Base-by-base conservation (phyloP, 768 basidiomycete genomes). In the Podaxis sp. region DNA sequence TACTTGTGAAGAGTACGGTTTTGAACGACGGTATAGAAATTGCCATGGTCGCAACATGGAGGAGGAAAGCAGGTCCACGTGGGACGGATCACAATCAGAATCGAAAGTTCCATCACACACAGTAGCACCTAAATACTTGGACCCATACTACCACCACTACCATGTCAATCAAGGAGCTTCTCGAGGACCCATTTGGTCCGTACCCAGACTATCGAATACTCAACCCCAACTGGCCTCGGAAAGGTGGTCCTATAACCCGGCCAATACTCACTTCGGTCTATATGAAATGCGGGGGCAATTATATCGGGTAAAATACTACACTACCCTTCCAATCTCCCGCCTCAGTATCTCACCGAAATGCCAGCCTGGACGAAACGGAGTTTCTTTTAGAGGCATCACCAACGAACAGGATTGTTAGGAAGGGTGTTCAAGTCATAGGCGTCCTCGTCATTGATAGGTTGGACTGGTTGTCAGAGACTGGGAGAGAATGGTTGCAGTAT, bases 1-100 rank as follows among this genome's bases (percentile, higher is more conserved):
- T 73, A 1, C 92, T 85, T 24, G 79, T 66, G 19, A 79, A 30
- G n/a, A 93, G 70, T 49, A 92, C 73, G 68, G 77, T 74, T 65
- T 72, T 74, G 69, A 88, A 90, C 30, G 79, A 81, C 62, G 69
- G 72, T 51, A 74, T 66, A 57, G 72, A 65, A 46, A 61, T 67
- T 56, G 69, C 61, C 57, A 68, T 65, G 57, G 19, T 7, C 44
- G 44, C 17, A 8, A 17, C 15, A 17, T 19, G 19, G 33, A 9
- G 33, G 64, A 65, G 55, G 65, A 40, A 44, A 64, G 52, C 51
- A 66, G 61, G 66, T 64, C 44, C 63, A 52, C 68, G 67, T 66
- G 64, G 40, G 36, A 28, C 17, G 22, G 6, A 15, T 42, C 26
- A 53, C 33, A 33, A 33, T 33, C 2, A 58, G 40, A 22, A 19